phyloP scores from a whole-genome alignment of 1,139 yeast species.

The Candida sanyaensis region DNA sequence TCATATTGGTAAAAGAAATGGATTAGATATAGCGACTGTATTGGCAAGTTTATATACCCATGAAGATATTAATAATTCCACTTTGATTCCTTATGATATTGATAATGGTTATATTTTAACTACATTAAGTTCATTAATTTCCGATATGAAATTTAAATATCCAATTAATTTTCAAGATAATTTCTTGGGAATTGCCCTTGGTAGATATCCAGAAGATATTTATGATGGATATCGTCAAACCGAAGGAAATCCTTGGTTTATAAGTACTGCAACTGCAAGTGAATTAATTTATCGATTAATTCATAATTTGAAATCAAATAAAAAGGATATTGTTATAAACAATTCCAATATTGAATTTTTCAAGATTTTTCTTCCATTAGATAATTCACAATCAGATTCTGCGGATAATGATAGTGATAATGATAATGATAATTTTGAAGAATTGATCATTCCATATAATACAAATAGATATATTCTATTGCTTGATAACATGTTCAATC shows the following conservation, averaged over 20 bases:
- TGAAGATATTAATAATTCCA: constrained; percentile 5
- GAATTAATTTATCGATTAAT: constrained; percentile 50
- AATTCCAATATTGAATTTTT: constrained; percentile 30
- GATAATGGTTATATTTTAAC: constrained; percentile 56
- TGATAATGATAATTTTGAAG: constrained; percentile 27
- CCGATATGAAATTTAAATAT: constrained; percentile 70
- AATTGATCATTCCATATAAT: constrained; percentile 35
- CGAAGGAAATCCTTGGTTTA: constrained; percentile 95
- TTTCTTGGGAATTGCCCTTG: constrained; percentile 70
- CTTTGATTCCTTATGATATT: constrained; percentile 54
- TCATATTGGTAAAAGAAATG: constrained; percentile 50
- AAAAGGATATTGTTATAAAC: constrained; percentile 28
- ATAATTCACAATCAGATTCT: background rate
- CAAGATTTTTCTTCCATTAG: constrained; percentile 23
- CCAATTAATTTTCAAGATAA: constrained; percentile 63
- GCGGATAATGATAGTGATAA: constrained; percentile 28
- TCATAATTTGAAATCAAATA: constrained; percentile 24
- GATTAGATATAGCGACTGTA: constrained; percentile 79
- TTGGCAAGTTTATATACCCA: constrained; percentile 71
- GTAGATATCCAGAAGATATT: constrained; percentile 91
- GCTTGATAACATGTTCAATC: constrained; percentile 47
- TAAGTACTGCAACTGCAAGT: constrained; percentile 80
- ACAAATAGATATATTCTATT: constrained; percentile 49
- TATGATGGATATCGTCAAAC: constrained; percentile 77
- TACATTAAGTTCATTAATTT: constrained; percentile 57